These are phyloP conservation scores for Fusarium sp. DNA, from an alignment of 2,329 filamentous ascomycete species.

Conservation along the genomic window DNA sequence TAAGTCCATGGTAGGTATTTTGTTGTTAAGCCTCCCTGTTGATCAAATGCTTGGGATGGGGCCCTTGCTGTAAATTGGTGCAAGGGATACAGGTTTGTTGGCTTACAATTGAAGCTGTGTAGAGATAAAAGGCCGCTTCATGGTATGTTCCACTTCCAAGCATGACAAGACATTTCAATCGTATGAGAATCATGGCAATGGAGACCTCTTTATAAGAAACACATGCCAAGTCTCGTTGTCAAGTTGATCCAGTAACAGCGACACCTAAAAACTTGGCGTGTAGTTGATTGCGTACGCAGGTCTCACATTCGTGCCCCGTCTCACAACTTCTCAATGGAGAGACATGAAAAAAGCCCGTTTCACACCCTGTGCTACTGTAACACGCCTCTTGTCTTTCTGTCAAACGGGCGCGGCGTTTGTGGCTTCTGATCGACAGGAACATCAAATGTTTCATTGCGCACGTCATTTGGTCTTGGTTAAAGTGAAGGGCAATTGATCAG, in stretches of 20 bases:
- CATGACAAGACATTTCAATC: neutral
- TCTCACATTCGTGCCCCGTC: conserved; percentile 33
- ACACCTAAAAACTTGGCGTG: neutral
- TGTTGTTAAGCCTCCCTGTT: neutral
- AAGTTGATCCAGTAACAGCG: neutral
- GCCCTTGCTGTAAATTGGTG: conserved; percentile 4
- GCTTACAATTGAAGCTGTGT: neutral
- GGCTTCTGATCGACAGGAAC: conserved; percentile 22
- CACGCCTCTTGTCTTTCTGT: conserved; percentile 15
- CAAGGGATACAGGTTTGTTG: neutral
- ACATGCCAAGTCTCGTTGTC: neutral
- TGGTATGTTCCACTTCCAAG: neutral
- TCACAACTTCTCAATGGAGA: conserved; percentile 1
- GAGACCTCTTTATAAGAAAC: neutral
- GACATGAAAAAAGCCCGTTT: conserved; percentile 6
- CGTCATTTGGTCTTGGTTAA: conserved; percentile 18
- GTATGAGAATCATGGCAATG: neutral
- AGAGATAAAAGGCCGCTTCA: neutral
- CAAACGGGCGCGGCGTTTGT: conserved; percentile 24
- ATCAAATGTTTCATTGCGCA: conserved; percentile 21
- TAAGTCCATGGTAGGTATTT: neutral
- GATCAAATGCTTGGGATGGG: conserved; percentile 4
- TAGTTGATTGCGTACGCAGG: conserved; percentile 28
- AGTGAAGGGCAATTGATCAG: neutral
- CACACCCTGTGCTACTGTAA: conserved; percentile 1